Base-by-base conservation (phyloP, 345 rosid species). In the Lepidium sativum region DNA sequence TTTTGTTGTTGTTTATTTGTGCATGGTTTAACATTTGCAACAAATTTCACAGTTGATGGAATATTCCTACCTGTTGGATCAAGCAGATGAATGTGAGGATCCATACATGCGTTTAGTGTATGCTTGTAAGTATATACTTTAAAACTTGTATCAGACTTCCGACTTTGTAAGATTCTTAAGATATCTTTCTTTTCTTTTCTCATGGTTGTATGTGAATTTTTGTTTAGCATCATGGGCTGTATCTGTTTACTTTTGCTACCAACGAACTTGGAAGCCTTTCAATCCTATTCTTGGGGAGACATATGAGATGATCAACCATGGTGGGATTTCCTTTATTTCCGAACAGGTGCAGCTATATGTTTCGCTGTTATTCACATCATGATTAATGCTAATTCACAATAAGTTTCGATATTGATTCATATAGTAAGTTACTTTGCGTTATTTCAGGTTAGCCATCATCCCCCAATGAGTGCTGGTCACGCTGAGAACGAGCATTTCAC, bases 211-310 rank as follows among this genome's bases (percentile, higher is more conserved):
- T 51, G 78, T 50, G 38, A 44, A 48, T 48, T 54, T 21, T 18
- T 49, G 50, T 16, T 65, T 83, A 92, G 97, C 91, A 53, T 84
- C 96, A 49, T 89, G 91, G 89, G 86, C 86, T 72, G 72, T 92
- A 77, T 87, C 98, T 72, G 89, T 92, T 45, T 92, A 92, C 72
- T 82, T 67, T 78, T 94, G 90, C 40, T 81, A 56, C 74, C 96
- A 86, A 75, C 75, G 98, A 51, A 83, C 97, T 3, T 89, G 98
- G 98, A 89, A 92, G 77, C 97, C 94, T 16, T 92, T 92, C 70
- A 92, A 89, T 80, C 98, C 97, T 52, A 92, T 92, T 81, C 98
- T 92, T 63, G 97, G 98, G 4, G 98, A 92, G 76, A 89, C 97
- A 27, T 87, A 82, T 70, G 97, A 92, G 75, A 40, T 92, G 96